Evolutionary conservation across 2,329 filamentous ascomycete species (phyloP).

Genomic region (Fusarium heterosporum): DNA sequence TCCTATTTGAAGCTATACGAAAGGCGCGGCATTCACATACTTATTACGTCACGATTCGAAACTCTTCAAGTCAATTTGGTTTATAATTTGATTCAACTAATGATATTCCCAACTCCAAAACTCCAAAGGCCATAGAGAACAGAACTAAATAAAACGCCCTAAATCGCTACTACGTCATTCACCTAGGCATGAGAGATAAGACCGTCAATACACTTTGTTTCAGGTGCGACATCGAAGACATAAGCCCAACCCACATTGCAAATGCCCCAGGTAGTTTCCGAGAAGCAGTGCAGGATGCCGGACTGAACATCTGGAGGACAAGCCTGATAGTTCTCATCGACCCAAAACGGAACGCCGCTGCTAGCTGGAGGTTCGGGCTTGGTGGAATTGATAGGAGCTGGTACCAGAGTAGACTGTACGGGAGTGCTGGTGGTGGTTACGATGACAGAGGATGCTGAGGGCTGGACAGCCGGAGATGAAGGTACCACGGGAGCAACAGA

Average conservation of each 20-base stretch:
- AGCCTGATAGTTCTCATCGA: conserved; percentile 18
- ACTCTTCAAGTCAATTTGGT: background rate
- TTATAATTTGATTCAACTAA: background rate
- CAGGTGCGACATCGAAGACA: conserved; percentile 32
- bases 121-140: background rate
- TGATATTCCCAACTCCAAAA: background rate
- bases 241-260: conserved; percentile 43
- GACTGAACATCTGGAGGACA: conserved; percentile 24
- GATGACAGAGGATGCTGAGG: background rate
- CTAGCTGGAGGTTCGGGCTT: background rate
- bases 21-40: too few relatives aligned
- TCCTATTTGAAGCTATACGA: background rate
- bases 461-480: background rate
- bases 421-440: background rate
- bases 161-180: background rate
- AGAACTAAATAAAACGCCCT: background rate
- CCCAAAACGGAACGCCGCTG: conserved; percentile 27
- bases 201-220: conserved; percentile 39
- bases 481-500: background rate
- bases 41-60: background rate
- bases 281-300: conserved; percentile 36
- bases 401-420: background rate
- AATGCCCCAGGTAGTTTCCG: conserved; percentile 35
- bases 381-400: background rate
- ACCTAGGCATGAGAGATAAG: conserved; percentile 8